Evolutionary conservation across 345 rosid species (phyloP).

Genomic region (Gossypium anomalum): DNA sequence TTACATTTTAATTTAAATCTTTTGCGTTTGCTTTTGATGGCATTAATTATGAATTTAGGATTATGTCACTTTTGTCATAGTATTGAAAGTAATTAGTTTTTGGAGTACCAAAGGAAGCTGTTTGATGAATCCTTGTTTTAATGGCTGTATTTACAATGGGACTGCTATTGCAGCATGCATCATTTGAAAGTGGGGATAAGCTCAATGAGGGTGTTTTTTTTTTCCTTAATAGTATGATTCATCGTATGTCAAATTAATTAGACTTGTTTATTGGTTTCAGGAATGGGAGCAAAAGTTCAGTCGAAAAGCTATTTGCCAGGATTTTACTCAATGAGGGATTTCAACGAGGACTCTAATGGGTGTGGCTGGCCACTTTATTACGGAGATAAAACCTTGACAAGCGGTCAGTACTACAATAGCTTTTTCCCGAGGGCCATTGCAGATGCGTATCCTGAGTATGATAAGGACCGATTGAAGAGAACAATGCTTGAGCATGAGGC

Average conservation of each 20-base stretch:
- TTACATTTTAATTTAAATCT: not conserved
- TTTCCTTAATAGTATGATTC: not conserved
- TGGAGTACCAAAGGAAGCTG: no score
- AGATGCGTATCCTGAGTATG: conserved; percentile 45
- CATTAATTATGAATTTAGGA: conserved; percentile 2
- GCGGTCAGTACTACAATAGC: conserved; percentile 48
- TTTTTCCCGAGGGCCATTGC: conserved; percentile 35
- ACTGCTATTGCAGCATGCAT: no score
- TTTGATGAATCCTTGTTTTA: no score
- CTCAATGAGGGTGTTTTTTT: no score
- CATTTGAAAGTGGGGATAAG: no score
- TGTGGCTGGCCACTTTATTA: conserved; percentile 53
- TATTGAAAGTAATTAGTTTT: no score
- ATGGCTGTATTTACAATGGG: no score
- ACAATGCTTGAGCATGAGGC: conserved; percentile 89
- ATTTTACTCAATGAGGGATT: conserved; percentile 66
- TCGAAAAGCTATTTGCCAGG: conserved; percentile 61
- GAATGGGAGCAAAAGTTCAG: conserved; percentile 77
- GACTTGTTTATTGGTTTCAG: conserved; percentile 31
- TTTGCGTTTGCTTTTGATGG: conserved; percentile 17
- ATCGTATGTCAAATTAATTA: not conserved
- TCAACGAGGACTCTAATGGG: conserved; percentile 56
- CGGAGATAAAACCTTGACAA: conserved; percentile 44
- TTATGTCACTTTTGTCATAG: not conserved
- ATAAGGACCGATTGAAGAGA: conserved; percentile 57